phyloP scores from a whole-genome alignment of 2,329 filamentous ascomycete species.

The Pyrenochaeta sp. region DNA sequence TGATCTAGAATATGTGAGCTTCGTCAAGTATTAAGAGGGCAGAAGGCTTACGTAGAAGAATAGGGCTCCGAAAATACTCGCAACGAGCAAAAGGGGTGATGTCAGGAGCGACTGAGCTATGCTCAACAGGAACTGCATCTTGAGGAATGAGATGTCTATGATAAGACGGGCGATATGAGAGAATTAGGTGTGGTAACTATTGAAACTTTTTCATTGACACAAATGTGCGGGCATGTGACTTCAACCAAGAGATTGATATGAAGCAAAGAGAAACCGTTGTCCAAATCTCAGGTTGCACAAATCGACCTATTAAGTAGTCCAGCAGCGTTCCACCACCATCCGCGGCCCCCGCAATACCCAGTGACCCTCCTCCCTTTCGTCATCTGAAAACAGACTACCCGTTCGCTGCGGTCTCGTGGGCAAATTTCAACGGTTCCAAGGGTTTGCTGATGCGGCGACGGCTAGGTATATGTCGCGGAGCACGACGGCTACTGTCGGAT shows the following conservation, averaged over 20 bases:
- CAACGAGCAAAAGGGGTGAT: slow-evolving; percentile 37
- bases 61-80: slow-evolving; percentile 30
- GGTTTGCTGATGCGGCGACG: slow-evolving; percentile 6
- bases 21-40: too few species aligned
- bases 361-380: not conserved
- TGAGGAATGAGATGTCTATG: not conserved
- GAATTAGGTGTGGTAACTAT: slow-evolving; percentile 1
- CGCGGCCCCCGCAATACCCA: slow-evolving; percentile 37
- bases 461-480: slow-evolving; percentile 32
- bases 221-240: too few species aligned
- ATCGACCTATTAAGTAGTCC: slow-evolving; percentile 21
- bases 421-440: slow-evolving; percentile 5
- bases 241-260: too few species aligned
- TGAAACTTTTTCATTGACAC: slow-evolving; percentile 12
- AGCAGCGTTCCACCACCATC: slow-evolving; percentile 32
- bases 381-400: slow-evolving; percentile 10
- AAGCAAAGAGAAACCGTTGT: not conserved
- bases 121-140: slow-evolving; percentile 31
- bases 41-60: slow-evolving; percentile 41
- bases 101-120: slow-evolving; percentile 21
- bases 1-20: slow-evolving; percentile 28
- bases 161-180: not conserved
- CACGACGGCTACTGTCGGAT: slow-evolving; percentile 33
- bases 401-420: slow-evolving; percentile 18
- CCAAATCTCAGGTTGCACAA: not conserved